Conservation (phyloP, 345 rosid species). For the Boechera stricta region DNA sequence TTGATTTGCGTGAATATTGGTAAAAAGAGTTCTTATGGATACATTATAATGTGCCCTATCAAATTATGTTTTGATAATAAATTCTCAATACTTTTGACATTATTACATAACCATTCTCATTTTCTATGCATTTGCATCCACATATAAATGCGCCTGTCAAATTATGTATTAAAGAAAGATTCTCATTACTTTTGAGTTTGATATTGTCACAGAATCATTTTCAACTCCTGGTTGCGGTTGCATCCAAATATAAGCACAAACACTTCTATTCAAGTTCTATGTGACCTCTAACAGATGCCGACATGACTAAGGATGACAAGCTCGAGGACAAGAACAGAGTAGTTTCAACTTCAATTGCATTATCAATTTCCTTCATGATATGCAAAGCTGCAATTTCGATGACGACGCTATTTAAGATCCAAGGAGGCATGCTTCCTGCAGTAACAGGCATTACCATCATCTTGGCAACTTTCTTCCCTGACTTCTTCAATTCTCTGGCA, state of each 20-base stretch:
- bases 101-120: not conserved
- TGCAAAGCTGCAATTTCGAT: slow-evolving; percentile 64
- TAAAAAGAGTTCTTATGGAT: not conserved
- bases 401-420: slow-evolving; percentile 55
- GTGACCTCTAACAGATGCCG: slow-evolving; percentile 50
- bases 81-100: not conserved
- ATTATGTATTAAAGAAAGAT: not conserved
- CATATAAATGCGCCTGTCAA: not conserved
- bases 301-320: slow-evolving; percentile 41
- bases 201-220: not conserved
- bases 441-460: slow-evolving; percentile 65
- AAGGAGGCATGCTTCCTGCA: slow-evolving; percentile 73
- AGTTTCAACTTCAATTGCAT: slow-evolving; percentile 60
- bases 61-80: not conserved
- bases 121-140: not conserved
- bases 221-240: not conserved
- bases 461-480: slow-evolving; percentile 72
- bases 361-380: slow-evolving; percentile 66
- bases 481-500: slow-evolving; percentile 62
- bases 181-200: not conserved
- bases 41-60: not conserved
- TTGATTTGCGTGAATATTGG: not conserved
- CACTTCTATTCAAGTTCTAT: slow-evolving; percentile 8
- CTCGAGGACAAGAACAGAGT: slow-evolving; percentile 55
- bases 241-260: not conserved